phyloP scores from a whole-genome alignment of 2,329 filamentous ascomycete genomes.

The Aureobasidium sp. region DNA sequence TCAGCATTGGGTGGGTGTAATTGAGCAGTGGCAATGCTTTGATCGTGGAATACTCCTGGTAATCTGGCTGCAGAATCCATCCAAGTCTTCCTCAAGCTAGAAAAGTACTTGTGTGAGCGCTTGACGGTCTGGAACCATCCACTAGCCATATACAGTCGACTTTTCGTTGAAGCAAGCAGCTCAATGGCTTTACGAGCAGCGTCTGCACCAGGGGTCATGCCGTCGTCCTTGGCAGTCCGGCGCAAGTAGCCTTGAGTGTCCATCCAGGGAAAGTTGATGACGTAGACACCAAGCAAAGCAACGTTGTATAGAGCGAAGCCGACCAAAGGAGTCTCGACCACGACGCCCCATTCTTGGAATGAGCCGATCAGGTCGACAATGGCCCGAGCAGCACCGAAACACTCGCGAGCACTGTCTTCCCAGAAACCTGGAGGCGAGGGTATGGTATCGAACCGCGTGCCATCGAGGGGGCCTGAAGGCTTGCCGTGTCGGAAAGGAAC shows the following conservation, averaged over 20 bases:
- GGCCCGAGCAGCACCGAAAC: conserved; percentile 56
- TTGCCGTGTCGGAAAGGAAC: conserved; percentile 49
- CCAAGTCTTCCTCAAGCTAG: conserved; percentile 46
- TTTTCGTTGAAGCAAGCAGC: conserved; percentile 47
- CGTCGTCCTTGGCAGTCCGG: conserved; percentile 19
- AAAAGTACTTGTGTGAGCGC: conserved; percentile 49
- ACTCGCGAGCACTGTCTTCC: conserved; percentile 53
- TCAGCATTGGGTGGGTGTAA: conserved; percentile 36
- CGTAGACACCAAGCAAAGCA: conserved; percentile 59
- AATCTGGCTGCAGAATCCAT: conserved; percentile 27
- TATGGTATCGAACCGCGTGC: conserved; percentile 33
- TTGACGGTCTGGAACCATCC: conserved; percentile 50
- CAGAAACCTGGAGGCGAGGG: conserved; percentile 51
- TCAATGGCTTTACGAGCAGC: conserved; percentile 45
- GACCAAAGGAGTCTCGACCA: conserved; percentile 62
- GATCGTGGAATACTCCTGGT: conserved; percentile 26
- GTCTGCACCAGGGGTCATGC: conserved; percentile 26
- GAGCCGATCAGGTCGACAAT: conserved; percentile 60
- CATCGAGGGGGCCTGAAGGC: conserved; percentile 53
- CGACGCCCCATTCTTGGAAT: conserved; percentile 51
- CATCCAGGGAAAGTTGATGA: conserved; percentile 61
- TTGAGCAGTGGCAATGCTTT: conserved; percentile 27
- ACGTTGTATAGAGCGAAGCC: conserved; percentile 62
- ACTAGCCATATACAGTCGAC: conserved; percentile 50
- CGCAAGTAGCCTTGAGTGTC: conserved; percentile 51